A percentile compares a stretch with the other conserved stretches of the same genome.
These are phyloP conservation scores for Globisporangium emineosum DNA, from an alignment of 352 stramenopile species.

Conservation along the genomic window DNA sequence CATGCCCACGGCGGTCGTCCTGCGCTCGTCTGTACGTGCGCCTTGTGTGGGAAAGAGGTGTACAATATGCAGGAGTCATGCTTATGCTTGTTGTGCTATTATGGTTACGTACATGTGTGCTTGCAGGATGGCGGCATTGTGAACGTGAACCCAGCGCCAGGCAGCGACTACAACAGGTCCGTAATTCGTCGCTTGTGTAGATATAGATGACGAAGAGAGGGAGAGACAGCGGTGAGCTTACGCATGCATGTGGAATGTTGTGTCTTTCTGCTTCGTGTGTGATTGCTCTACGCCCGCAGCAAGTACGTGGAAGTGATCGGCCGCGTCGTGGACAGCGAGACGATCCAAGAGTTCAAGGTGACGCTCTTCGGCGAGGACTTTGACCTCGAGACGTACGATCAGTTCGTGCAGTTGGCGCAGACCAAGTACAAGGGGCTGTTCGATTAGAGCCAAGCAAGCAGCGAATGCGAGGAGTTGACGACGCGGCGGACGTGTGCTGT, in stretches of 20 bases:
- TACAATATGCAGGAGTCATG: not conserved
- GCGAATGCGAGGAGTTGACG: not conserved
- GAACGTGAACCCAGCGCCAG: constrained; percentile 68
- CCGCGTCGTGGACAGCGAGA: constrained; percentile 62
- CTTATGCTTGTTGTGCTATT: not conserved
- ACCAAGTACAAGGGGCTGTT: constrained; percentile 74
- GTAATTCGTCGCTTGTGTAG: not conserved
- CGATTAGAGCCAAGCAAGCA: constrained; percentile 39
- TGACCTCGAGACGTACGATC: constrained; percentile 80
- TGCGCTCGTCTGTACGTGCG: constrained; percentile 68
- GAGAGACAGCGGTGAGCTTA: not conserved
- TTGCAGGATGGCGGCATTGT: constrained; percentile 72
- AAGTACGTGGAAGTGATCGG: constrained; percentile 87
- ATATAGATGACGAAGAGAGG: not conserved
- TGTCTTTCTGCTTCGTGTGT: too few species aligned
- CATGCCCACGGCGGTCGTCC: constrained; percentile 60
- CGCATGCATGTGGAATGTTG: not conserved
- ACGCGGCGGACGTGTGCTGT: constrained; percentile 1
- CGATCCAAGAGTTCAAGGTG: constrained; percentile 83
- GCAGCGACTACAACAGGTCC: constrained; percentile 73
- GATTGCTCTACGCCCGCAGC: constrained; percentile 22
- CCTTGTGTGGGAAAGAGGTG: not conserved
- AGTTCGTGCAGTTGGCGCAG: constrained; percentile 74
- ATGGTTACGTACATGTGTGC: constrained; percentile 3
- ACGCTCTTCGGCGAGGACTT: constrained; percentile 83